Evolutionary conservation across 805 yeast genomes (phyloP).

Genomic region (Yarrowia sp.): DNA sequence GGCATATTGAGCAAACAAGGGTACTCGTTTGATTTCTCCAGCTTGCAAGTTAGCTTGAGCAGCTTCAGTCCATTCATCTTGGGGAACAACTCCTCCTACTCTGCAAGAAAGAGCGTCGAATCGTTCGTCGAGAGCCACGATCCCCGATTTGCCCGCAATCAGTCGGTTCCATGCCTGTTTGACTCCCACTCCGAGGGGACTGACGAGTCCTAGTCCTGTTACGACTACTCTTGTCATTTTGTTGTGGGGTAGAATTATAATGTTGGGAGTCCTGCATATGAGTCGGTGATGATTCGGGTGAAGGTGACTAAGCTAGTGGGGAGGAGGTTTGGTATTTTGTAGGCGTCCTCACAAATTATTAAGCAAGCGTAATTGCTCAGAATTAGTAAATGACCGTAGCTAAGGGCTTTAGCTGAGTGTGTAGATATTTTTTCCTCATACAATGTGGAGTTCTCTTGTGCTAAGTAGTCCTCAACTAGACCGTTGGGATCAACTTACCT

Average conservation of each 20-base stretch:
- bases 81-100: constrained; percentile 78
- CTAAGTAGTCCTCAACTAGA: no score
- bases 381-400: no score
- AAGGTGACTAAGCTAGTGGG: neutral
- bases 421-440: no score
- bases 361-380: no score
- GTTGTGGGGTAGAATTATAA: constrained; percentile 10
- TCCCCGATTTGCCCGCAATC: constrained; percentile 50
- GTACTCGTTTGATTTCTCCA: constrained; percentile 65
- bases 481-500: no score
- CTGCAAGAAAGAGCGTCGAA: constrained; percentile 68
- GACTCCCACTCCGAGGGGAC: constrained; percentile 82
- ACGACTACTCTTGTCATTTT: constrained; percentile 70
- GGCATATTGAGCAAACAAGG: constrained; percentile 79
- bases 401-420: no score
- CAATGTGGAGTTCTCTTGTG: no score
- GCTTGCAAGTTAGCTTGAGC: constrained; percentile 57
- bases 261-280: neutral
- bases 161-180: constrained; percentile 50
- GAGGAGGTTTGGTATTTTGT: neutral
- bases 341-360: no score
- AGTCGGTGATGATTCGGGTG: no score
- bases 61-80: constrained; percentile 54
- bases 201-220: constrained; percentile 86
- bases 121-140: constrained; percentile 54